A percentile compares a stretch with the other conserved stretches of the same genome.
phyloP scores from a whole-genome alignment of 495 filamentous ascomycete genomes.

The Penicillium atrosanguineum region DNA sequence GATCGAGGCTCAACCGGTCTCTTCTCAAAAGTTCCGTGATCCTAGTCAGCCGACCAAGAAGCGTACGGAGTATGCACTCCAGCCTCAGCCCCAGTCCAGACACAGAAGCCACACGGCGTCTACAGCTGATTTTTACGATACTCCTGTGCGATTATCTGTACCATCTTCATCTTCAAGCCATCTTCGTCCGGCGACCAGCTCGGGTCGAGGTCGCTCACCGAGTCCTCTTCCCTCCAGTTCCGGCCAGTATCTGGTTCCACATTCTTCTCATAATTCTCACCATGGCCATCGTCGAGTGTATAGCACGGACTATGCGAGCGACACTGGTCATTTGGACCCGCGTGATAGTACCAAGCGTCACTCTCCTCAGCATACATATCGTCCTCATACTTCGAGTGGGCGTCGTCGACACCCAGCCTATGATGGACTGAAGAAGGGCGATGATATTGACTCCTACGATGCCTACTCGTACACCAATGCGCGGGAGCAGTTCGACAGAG shows the following conservation, averaged over 20 bases:
- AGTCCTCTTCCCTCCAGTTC: constrained; percentile 31
- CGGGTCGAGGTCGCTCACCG: constrained; percentile 25
- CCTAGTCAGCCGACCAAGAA: constrained; percentile 31
- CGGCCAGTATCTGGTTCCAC: constrained; percentile 30
- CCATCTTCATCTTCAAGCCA: constrained; percentile 24
- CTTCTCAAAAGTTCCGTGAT: constrained; percentile 35
- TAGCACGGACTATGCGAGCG: constrained; percentile 41
- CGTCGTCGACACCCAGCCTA: constrained; percentile 30
- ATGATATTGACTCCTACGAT: constrained; percentile 59
- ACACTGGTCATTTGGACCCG: constrained; percentile 29
- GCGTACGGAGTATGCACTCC: constrained; percentile 44
- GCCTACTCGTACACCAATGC: constrained; percentile 73
- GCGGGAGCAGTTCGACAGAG: constrained; percentile 65
- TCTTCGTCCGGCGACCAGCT: constrained; percentile 28
- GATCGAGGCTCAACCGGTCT: constrained; percentile 38
- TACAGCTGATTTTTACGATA: constrained; percentile 25
- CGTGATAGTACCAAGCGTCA: constrained; percentile 15
- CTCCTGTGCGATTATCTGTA: constrained; percentile 26
- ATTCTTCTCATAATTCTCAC: constrained; percentile 25
- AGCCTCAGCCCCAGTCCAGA: constrained; percentile 32
- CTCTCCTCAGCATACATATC: constrained; percentile 20
- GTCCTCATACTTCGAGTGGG: constrained; percentile 19
- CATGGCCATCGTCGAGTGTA: constrained; percentile 31
- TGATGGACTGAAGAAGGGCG: constrained; percentile 41
- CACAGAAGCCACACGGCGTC: constrained; percentile 40